Evolutionary conservation across 139 green algal genomes (phyloP).

Genomic region (Chlorella sp.): DNA sequence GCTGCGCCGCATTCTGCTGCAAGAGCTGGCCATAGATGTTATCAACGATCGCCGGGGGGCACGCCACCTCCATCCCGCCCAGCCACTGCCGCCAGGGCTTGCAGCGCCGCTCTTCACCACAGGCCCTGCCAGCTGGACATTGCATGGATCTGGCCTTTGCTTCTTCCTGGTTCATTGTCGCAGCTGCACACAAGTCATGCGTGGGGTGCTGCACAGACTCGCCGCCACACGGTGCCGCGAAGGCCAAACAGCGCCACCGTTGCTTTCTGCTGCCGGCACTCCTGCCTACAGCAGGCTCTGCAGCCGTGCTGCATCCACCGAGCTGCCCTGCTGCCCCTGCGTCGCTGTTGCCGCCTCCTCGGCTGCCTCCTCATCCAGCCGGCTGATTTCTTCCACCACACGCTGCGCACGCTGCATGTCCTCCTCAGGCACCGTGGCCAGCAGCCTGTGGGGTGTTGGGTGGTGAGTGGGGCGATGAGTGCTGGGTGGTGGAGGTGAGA

Average conservation of each 20-base stretch:
- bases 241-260: too few relatives aligned
- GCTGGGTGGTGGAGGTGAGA: too few relatives aligned
- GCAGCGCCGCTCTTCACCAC: too few relatives aligned
- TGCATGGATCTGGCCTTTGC: too few relatives aligned
- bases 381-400: not conserved
- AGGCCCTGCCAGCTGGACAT: too few relatives aligned
- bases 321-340: not conserved
- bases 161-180: too few relatives aligned
- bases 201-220: too few relatives aligned
- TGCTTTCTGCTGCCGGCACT: too few relatives aligned
- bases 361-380: constrained; percentile 12
- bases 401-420: not conserved
- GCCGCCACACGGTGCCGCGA: too few relatives aligned
- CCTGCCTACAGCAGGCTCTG: constrained; percentile 13
- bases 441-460: constrained; percentile 8
- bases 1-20: constrained; percentile 32
- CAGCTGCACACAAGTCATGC: too few relatives aligned
- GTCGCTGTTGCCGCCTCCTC: not conserved
- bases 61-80: constrained; percentile 38
- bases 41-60: not conserved
- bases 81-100: not conserved
- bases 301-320: not conserved
- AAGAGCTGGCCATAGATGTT: constrained; percentile 32
- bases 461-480: too few relatives aligned
- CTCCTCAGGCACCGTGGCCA: constrained; percentile 19